phyloP scores from a whole-genome alignment of 495 filamentous ascomycete genomes.

The Penicillium macrosclerotiorum region DNA sequence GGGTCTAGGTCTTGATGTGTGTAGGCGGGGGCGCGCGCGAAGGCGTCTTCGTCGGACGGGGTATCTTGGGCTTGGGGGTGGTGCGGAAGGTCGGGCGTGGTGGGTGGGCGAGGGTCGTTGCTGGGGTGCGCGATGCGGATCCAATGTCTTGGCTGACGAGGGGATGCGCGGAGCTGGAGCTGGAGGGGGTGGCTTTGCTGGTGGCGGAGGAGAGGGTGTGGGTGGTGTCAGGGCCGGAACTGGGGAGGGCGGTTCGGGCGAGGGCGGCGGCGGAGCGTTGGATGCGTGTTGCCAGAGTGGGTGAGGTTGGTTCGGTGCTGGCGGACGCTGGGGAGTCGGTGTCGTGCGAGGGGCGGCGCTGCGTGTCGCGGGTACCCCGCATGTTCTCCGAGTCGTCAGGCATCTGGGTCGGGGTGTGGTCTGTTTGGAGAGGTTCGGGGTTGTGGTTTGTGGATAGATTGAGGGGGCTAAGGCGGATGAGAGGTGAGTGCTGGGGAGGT shows the following conservation, averaged over 20 bases:
- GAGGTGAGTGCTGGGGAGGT: no score
- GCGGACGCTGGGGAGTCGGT: neutral
- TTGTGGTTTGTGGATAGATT: no score
- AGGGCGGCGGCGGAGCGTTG: constrained; percentile 38
- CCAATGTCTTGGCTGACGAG: no score
- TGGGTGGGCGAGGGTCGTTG: no score
- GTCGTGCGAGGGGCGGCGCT: constrained; percentile 1
- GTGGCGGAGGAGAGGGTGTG: constrained; percentile 25
- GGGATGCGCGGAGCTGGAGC: no score
- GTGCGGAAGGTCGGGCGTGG: no score
- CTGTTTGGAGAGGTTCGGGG: neutral
- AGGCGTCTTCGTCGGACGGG: no score
- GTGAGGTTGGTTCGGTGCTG: neutral
- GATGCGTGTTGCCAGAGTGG: constrained; percentile 33
- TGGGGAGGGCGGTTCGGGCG: constrained; percentile 34
- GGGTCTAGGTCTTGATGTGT: no score
- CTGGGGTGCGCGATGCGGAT: no score
- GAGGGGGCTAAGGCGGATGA: neutral
- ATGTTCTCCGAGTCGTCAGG: constrained; percentile 19
- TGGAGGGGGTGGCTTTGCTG: no score
- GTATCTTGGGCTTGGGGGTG: no score
- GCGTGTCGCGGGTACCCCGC: constrained; percentile 19
- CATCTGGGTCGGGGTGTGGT: constrained; percentile 3
- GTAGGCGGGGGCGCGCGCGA: neutral
- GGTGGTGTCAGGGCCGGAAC: constrained; percentile 23